Percentiles rank a stretch among this genome's conserved stretches.
These are phyloP conservation scores for Vanderwaltozyma polyspora DNA, from an alignment of 805 yeast genomes.

Conservation along the genomic window DNA sequence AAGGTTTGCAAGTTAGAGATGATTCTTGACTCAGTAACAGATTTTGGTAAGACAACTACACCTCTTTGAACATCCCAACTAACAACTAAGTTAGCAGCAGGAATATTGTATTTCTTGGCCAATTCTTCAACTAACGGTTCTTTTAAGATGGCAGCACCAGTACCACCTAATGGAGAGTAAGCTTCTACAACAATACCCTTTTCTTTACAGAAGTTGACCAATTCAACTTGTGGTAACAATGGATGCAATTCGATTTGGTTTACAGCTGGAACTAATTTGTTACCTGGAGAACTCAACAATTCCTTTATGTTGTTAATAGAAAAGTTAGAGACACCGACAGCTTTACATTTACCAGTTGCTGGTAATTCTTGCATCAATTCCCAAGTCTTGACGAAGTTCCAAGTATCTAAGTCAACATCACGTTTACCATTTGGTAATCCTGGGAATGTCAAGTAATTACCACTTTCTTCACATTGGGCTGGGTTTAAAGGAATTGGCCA, in stretches of 20 bases:
- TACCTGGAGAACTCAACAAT: constrained; percentile 38
- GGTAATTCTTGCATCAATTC: constrained; percentile 50
- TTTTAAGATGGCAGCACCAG: constrained; percentile 40
- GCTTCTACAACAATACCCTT: constrained; percentile 56
- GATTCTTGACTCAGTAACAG: constrained; percentile 35
- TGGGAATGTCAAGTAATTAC: constrained; percentile 27
- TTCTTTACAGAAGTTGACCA: constrained; percentile 39
- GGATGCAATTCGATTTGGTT: constrained; percentile 77
- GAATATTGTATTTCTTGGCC: constrained; percentile 31
- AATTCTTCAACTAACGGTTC: constrained; percentile 34
- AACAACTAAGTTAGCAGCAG: constrained; percentile 41
- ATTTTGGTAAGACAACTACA: constrained; percentile 42
- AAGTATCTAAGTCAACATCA: constrained; percentile 28
- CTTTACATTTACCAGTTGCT: constrained; percentile 39
- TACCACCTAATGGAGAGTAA: constrained; percentile 66
- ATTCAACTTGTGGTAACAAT: constrained; percentile 50
- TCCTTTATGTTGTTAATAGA: constrained; percentile 40
- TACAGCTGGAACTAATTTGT: constrained; percentile 49
- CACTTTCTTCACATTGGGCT: constrained; percentile 30
- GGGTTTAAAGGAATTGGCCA: constrained; percentile 60
- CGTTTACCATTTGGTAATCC: constrained; percentile 28
- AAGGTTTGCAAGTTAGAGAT: constrained; percentile 26
- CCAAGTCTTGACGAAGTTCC: constrained; percentile 48
- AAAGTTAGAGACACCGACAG: constrained; percentile 73
- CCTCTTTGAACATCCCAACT: constrained; percentile 53